Evolutionary conservation across 805 yeast species (phyloP).

Genomic region (Huiozyma sinensis): DNA sequence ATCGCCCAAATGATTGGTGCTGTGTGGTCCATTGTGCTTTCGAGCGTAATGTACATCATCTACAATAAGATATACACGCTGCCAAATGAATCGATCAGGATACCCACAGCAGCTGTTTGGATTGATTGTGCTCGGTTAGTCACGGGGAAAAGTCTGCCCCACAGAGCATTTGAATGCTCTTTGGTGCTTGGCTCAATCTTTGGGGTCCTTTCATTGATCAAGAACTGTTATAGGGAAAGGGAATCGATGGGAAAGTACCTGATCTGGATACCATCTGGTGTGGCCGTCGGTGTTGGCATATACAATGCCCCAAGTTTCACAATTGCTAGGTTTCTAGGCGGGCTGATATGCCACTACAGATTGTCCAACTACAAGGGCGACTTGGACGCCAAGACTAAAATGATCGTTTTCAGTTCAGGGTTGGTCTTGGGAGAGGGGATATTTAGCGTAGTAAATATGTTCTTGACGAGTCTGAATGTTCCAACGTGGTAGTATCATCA

Average conservation of each 20-base stretch:
- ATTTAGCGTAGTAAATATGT: conserved; percentile 72
- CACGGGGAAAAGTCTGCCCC: conserved; percentile 84
- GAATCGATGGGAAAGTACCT: conserved; percentile 31
- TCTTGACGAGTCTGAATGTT: conserved; percentile 56
- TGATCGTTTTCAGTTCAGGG: conserved; percentile 88
- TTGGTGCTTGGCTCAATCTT: conserved; percentile 55
- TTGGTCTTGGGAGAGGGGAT: conserved; percentile 90
- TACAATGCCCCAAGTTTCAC: conserved; percentile 92
- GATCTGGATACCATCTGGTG: conserved; percentile 77
- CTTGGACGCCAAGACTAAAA: conserved; percentile 46
- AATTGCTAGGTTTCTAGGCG: conserved; percentile 86
- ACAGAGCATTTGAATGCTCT: conserved; percentile 53
- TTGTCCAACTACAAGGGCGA: conserved; percentile 29
- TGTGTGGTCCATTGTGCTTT: conserved; percentile 65
- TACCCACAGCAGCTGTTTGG: conserved; percentile 96
- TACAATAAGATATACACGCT: conserved; percentile 77
- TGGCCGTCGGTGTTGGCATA: conserved; percentile 94
- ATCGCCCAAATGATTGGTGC: conserved; percentile 86
- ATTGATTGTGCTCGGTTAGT: conserved; percentile 90
- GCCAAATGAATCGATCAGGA: conserved; percentile 70
- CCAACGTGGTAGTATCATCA: conserved; percentile 25
- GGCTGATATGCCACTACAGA: conserved; percentile 56
- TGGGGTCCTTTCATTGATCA: conserved; percentile 55
- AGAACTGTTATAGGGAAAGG: conserved; percentile 40
- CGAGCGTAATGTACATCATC: conserved; percentile 71